A percentile compares a stretch with the other conserved stretches of the same genome.
These are phyloP conservation scores for Chamaecyparis obtusa DNA, from an alignment of 75 land plant species.

Conservation along the genomic window DNA sequence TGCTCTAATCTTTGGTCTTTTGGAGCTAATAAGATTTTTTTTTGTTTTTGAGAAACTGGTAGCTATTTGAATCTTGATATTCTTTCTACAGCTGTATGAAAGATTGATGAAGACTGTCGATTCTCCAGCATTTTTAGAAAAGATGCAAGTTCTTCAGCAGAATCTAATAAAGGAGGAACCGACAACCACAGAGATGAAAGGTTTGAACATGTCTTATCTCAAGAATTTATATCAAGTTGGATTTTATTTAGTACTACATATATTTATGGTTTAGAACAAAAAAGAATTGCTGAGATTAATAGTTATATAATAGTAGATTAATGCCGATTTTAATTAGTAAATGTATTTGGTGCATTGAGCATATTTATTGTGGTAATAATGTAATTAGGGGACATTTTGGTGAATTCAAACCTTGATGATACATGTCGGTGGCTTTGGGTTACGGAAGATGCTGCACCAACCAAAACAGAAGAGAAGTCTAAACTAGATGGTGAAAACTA, in stretches of 20 bases:
- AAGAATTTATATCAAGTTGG: background rate
- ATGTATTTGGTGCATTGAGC: background rate
- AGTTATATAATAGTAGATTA: background rate
- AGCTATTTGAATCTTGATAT: background rate
- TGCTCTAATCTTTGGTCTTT: background rate
- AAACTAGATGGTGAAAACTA: constrained; percentile 74
- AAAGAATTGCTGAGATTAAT: background rate
- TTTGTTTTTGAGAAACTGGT: background rate
- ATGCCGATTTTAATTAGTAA: background rate
- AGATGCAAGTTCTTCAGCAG: constrained; percentile 6
- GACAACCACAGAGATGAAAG: background rate
- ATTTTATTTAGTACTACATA: background rate
- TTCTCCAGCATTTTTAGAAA: constrained; percentile 8
- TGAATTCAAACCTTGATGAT: constrained; percentile 50
- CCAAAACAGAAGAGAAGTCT: constrained; percentile 53
- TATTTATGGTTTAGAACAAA: background rate
- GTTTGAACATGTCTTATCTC: background rate
- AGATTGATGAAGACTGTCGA: constrained; percentile 4
- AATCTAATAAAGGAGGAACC: background rate
- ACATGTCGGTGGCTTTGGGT: constrained; percentile 93
- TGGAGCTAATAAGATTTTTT: background rate
- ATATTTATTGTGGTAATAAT: background rate
- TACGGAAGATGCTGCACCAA: constrained; percentile 50
- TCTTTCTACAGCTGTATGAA: constrained; percentile 8
- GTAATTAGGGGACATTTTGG: constrained; percentile 33